Percentiles rank a stretch among this genome's conserved stretches.
phyloP scores from a whole-genome alignment of 768 basidiomycete genomes.

The Tulasnella sp. region DNA sequence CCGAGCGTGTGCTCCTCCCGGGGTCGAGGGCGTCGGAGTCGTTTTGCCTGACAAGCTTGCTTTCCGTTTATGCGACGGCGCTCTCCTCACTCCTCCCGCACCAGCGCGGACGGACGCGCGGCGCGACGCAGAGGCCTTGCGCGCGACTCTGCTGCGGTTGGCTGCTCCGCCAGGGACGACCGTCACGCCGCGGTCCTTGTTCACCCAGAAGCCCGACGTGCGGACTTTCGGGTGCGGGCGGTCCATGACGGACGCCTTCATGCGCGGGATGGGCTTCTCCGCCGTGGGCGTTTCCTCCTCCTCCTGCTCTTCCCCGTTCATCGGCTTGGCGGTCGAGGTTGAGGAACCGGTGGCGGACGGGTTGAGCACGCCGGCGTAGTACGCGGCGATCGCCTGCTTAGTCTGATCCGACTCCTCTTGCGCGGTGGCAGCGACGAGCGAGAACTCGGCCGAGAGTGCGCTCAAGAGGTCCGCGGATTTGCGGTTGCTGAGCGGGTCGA shows the following conservation, averaged over 20 bases:
- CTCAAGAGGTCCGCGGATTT: background rate
- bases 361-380: background rate
- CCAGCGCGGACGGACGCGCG: background rate
- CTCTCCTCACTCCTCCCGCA: background rate
- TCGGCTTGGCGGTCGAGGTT: background rate
- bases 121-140: background rate
- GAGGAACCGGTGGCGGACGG: background rate
- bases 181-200: background rate
- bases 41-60: background rate
- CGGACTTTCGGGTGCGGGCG: conserved; percentile 20
- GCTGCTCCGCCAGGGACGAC: background rate
- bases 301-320: too few relatives aligned
- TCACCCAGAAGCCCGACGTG: conserved; percentile 22
- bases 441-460: background rate
- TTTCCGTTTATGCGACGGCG: background rate
- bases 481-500: background rate
- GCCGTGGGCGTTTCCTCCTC: background rate
- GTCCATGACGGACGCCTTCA: conserved; percentile 7
- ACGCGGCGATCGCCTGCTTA: background rate
- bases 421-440: background rate
- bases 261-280: background rate
- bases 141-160: background rate
- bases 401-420: background rate
- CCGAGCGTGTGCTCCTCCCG: background rate
- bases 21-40: background rate